Percentiles rank a stretch among this genome's conserved stretches.
These are phyloP conservation scores for Polygonum maritimum DNA, from an alignment of 148 eudicot genomes.

Conservation along the genomic window DNA sequence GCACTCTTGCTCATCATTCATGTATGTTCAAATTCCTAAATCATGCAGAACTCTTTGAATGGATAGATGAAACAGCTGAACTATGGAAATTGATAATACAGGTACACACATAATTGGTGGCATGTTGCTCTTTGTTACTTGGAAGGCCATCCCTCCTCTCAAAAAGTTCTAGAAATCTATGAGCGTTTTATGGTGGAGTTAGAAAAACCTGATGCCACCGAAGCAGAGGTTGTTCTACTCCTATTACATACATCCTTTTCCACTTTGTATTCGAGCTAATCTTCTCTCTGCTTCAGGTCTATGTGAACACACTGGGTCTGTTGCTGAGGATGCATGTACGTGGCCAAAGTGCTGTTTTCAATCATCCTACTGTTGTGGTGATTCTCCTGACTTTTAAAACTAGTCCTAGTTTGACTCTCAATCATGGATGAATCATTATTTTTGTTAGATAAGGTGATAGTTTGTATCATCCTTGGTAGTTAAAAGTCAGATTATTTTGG, in stretches of 20 bases:
- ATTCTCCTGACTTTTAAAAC: slow-evolving; percentile 50
- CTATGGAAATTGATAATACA: slow-evolving; percentile 15
- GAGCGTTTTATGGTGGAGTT: slow-evolving; percentile 62
- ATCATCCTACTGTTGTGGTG: slow-evolving; percentile 51
- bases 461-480: no score
- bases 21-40: slow-evolving; percentile 30
- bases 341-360: slow-evolving; percentile 41
- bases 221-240: slow-evolving; percentile 42
- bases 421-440: neutral
- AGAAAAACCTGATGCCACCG: slow-evolving; percentile 51
- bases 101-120: slow-evolving; percentile 98
- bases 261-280: neutral
- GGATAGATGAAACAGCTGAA: no score
- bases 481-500: no score
- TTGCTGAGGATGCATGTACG: slow-evolving; percentile 56
- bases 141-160: slow-evolving; percentile 61
- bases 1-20: slow-evolving; percentile 58
- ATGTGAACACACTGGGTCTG: slow-evolving; percentile 69
- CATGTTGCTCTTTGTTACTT: slow-evolving; percentile 87
- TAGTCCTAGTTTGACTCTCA: slow-evolving; percentile 18
- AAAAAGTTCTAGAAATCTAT: slow-evolving; percentile 61
- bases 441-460: no score
- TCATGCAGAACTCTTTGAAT: neutral
- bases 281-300: slow-evolving; percentile 39
- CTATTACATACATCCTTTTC: slow-evolving; percentile 6